These are phyloP conservation scores for Murraya paniculata DNA, from an alignment of 345 rosid species.

Conservation along the genomic window DNA sequence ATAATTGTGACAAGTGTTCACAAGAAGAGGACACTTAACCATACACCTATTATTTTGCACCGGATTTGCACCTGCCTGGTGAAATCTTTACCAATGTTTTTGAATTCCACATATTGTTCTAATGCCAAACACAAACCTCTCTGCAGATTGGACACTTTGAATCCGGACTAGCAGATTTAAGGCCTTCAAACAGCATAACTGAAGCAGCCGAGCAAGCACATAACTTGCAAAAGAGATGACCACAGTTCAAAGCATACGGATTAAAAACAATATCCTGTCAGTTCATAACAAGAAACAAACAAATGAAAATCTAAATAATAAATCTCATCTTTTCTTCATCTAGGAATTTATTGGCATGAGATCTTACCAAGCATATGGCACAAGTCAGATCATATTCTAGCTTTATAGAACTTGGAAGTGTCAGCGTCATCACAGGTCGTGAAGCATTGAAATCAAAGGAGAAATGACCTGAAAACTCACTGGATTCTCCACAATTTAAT, in stretches of 20 bases:
- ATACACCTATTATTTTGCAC: not conserved
- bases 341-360: conserved; percentile 5
- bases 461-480: conserved; percentile 48
- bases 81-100: not conserved
- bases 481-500: conserved; percentile 40
- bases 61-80: not conserved
- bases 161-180: conserved; percentile 53
- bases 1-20: not conserved
- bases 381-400: conserved; percentile 80
- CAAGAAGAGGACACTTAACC: not conserved
- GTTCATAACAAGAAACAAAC: conserved; percentile 2
- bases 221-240: conserved; percentile 87
- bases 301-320: not conserved
- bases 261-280: conserved; percentile 78
- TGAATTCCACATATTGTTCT: not conserved
- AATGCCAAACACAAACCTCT: conserved; percentile 54
- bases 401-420: conserved; percentile 54
- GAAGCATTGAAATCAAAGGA: conserved; percentile 51
- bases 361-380: conserved; percentile 78
- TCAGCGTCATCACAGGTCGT: conserved; percentile 55
- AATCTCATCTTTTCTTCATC: not conserved
- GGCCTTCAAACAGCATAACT: conserved; percentile 66
- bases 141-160: conserved; percentile 89
- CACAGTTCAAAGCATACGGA: conserved; percentile 82
- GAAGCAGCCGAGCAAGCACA: conserved; percentile 95